Evolutionary conservation across 2,329 filamentous ascomycete genomes (phyloP).

Genomic region (Claviceps sp.): DNA sequence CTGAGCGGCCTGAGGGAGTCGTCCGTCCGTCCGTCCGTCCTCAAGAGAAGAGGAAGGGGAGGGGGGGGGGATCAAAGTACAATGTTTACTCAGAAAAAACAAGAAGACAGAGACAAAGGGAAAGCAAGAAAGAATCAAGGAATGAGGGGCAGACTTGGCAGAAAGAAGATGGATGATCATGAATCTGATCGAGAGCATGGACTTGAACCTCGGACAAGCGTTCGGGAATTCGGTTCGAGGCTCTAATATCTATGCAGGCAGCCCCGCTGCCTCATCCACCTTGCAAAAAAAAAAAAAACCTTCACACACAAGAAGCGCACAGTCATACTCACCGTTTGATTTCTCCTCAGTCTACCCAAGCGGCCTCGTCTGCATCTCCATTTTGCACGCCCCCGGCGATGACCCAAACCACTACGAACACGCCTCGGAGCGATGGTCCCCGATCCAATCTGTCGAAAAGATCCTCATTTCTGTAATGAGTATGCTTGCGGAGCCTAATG

Average conservation of each 20-base stretch:
- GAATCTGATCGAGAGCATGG: too few species aligned
- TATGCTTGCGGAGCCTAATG: slow-evolving; percentile 94
- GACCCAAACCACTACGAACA: slow-evolving; percentile 98
- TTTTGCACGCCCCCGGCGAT: slow-evolving; percentile 89
- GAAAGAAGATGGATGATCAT: too few species aligned
- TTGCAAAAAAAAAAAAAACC: too few species aligned
- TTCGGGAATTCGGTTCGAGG: too few species aligned
- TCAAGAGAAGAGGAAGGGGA: too few species aligned
- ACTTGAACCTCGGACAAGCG: too few species aligned
- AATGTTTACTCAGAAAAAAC: background rate
- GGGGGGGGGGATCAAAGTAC: too few species aligned
- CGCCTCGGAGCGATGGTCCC: slow-evolving; percentile 88
- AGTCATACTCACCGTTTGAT: background rate
- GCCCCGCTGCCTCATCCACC: too few species aligned
- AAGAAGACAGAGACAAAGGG: background rate
- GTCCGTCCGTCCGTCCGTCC: too few species aligned
- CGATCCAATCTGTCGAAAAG: slow-evolving; percentile 95
- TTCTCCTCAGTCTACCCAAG: slow-evolving; percentile 62
- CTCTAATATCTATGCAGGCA: too few species aligned
- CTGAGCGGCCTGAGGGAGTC: too few species aligned
- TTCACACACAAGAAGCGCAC: too few species aligned
- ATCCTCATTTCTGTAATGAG: slow-evolving; percentile 95
- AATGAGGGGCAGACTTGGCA: background rate
- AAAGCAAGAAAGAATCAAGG: background rate
- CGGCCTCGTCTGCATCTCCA: slow-evolving; percentile 94